A percentile compares a stretch with the other conserved stretches of the same genome.
These are phyloP conservation scores for Lolium multiflorum DNA, from an alignment of 176 grass and related monocot species.

Conservation along the genomic window DNA sequence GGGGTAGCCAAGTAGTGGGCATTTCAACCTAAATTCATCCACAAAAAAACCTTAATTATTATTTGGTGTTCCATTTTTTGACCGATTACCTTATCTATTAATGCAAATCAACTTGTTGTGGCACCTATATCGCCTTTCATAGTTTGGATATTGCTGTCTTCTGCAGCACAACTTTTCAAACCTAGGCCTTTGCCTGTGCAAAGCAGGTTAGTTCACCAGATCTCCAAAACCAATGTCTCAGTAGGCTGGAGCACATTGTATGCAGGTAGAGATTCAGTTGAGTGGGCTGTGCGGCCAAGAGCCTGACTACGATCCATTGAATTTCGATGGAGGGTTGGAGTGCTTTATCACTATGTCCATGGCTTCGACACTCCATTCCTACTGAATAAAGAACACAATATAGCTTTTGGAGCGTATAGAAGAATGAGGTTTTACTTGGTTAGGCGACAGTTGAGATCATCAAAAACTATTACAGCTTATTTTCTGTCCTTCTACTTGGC, in stretches of 20 bases:
- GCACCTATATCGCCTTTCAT: neutral
- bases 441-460: neutral
- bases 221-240: conserved; percentile 2
- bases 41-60: neutral
- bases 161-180: neutral
- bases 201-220: conserved; percentile 2
- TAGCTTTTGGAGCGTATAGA: neutral
- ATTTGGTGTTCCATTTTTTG: neutral
- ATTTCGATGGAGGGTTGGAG: neutral
- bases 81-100: neutral
- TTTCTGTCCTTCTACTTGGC: neutral
- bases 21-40: neutral
- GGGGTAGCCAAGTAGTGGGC: neutral
- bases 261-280: neutral
- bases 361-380: neutral
- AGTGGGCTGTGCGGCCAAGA: neutral
- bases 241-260: conserved; percentile 8
- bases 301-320: neutral
- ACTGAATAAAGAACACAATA: neutral
- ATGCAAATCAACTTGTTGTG: neutral
- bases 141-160: neutral
- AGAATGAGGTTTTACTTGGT: neutral
- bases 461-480: neutral
- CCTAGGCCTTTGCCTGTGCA: conserved; percentile 10
- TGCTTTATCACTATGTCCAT: neutral